Percentiles rank a stretch among this genome's conserved stretches.
Conservation (phyloP, 2,329 filamentous ascomycete species). For the Ramularia endophylla region DNA sequence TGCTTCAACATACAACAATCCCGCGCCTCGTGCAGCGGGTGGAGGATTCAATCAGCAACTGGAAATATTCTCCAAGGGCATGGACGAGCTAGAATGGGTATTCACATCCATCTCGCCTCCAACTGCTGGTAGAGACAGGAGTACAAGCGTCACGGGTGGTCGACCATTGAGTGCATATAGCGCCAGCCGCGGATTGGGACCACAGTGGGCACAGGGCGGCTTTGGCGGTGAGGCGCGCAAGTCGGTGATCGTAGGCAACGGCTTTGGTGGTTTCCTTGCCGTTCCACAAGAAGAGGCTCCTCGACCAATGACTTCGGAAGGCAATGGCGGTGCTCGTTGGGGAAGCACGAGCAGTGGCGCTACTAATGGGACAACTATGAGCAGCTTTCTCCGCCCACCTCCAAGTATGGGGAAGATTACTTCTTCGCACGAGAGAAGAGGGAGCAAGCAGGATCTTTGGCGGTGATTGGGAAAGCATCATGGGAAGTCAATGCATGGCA, state of each 20-base stretch:
- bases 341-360: conserved; percentile 7
- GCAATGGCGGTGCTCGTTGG: conserved; percentile 13
- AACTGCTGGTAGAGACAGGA: conserved; percentile 33
- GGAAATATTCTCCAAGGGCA: conserved; percentile 60
- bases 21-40: conserved; percentile 3
- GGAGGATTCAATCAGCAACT: conserved; percentile 49
- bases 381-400: conserved; percentile 26
- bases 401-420: conserved; percentile 23
- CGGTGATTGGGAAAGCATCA: conserved; percentile 15
- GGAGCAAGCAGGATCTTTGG: conserved; percentile 32
- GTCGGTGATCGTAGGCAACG: conserved; percentile 61
- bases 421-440: conserved; percentile 21
- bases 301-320: conserved; percentile 26
- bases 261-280: conserved; percentile 60
- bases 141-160: conserved; percentile 28
- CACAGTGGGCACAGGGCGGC: conserved; percentile 45
- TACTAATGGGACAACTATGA: not conserved
- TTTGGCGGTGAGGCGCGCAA: conserved; percentile 52
- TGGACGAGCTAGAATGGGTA: conserved; percentile 63
- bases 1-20: conserved; percentile 3
- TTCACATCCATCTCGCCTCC: conserved; percentile 55
- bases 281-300: conserved; percentile 50
- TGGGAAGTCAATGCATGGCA: no score
- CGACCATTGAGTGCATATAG: conserved; percentile 42
- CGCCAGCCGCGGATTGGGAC: conserved; percentile 43